Base-by-base conservation (phyloP, 192 early-diverging fungal species). In the Backusella australiensis region DNA sequence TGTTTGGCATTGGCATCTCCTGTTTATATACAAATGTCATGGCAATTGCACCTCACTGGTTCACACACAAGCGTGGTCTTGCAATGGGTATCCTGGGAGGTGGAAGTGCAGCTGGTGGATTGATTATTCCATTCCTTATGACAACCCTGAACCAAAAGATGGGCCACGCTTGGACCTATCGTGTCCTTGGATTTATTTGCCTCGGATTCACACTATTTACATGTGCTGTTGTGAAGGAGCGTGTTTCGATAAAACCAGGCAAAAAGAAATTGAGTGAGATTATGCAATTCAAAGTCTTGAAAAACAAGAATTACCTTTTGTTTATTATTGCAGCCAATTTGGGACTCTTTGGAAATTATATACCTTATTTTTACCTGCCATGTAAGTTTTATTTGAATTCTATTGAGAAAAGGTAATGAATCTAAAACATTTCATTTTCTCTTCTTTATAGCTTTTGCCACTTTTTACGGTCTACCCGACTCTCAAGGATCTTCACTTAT, bases 101-200 rank as follows among this genome's bases (percentile, higher is more conserved):
- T 35, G 94, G 94, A 3, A 83, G 86, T n/a, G 94, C 93, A 17
- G 75, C 92, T 67, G 94, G 94, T 63, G 93, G 92, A 3, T 80
- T 94, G 7, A 83, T 87, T 26, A 79, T 93, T 74, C 82, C 88
- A 3, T 86, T 87, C 19, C 78, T 93, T 29, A 84, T 85, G 71
- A 86, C 86, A 34, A 23, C 77, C 41, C 79, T 94, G 15, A 83
- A 94, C 26, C 78, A 82, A 41, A 71, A 49, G 9, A 44, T 91
- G 12, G 93, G 90, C 0, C 77, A 84, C 21, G 53, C 75, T 5
- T 91, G 90, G 90, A 75, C 78, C 23, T 80, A 80, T 15, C 70
- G 74, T 36, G 66, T 80, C n/a, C 52, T 80, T 11, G 78, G 78
- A 11, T 75, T 80, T 42, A 71, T 80, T 7, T 67, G 69, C 15